Percentiles rank a stretch among this genome's conserved stretches.
These are phyloP conservation scores for Moesziomyces aphidis DNA, from an alignment of 1,284 basidiomycete species.

Conservation along the genomic window DNA sequence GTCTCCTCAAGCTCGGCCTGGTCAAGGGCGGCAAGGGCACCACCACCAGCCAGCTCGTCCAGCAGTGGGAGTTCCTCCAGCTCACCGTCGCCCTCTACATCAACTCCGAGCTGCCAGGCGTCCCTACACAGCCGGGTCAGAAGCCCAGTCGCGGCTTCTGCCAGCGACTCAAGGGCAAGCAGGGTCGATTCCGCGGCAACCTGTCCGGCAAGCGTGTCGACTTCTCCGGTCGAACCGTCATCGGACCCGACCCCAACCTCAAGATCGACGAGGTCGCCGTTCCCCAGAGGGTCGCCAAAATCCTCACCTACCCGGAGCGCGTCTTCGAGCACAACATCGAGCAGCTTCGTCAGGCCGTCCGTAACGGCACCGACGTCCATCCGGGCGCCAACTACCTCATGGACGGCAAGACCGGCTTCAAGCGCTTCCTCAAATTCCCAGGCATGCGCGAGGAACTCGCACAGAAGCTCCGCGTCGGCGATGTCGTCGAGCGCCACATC, in stretches of 20 bases:
- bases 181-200: constrained; percentile 98
- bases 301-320: constrained; percentile 95
- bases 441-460: constrained; percentile 70
- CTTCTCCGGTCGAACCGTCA: constrained; percentile 97
- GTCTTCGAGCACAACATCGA: constrained; percentile 94
- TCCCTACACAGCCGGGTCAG: constrained; percentile 56
- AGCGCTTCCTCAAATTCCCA: constrained; percentile 71
- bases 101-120: constrained; percentile 94
- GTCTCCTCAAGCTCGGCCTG: constrained; percentile 89
- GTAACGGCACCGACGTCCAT: constrained; percentile 90
- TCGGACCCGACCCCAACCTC: constrained; percentile 97
- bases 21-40: constrained; percentile 72
- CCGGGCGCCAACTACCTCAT: constrained; percentile 90
- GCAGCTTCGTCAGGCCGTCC: constrained; percentile 79
- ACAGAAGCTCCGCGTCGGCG: constrained; percentile 82
- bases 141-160: constrained; percentile 80
- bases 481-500: constrained; percentile 93
- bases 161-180: constrained; percentile 97
- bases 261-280: constrained; percentile 89
- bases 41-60: constrained; percentile 69
- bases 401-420: constrained; percentile 81
- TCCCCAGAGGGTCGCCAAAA: constrained; percentile 93
- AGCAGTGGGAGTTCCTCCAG: constrained; percentile 98
- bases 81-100: constrained; percentile 96
- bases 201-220: constrained; percentile 99